These are phyloP conservation scores for Tephrocybe sp. DNA, from an alignment of 768 basidiomycete genomes.

Conservation along the genomic window DNA sequence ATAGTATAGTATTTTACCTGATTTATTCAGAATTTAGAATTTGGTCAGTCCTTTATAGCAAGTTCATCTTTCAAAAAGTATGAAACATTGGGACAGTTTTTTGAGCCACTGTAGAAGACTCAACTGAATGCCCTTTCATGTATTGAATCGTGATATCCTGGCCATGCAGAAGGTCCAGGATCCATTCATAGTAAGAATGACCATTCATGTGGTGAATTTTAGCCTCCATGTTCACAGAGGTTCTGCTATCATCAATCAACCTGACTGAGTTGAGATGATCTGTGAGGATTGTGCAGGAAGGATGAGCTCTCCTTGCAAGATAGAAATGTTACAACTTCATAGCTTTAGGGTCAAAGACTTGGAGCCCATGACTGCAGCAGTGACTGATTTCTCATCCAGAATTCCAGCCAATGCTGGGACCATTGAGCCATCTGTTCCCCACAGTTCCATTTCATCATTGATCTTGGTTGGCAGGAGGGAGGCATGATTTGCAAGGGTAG, in stretches of 20 bases:
- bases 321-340: slow-evolving; percentile 16
- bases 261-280: slow-evolving; percentile 25
- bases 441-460: not conserved
- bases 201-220: slow-evolving; percentile 20
- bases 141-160: not conserved
- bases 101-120: too few species aligned
- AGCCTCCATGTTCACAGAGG: slow-evolving; percentile 6
- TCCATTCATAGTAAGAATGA: slow-evolving; percentile 24
- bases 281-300: slow-evolving; percentile 10
- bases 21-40: too few species aligned
- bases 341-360: slow-evolving; percentile 15
- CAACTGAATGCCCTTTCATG: slow-evolving; percentile 8
- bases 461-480: not conserved
- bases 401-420: slow-evolving; percentile 17
- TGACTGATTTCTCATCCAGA: slow-evolving; percentile 20
- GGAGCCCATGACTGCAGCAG: slow-evolving; percentile 10
- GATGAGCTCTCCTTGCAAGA: slow-evolving; percentile 20
- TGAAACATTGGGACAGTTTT: too few species aligned
- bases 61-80: too few species aligned
- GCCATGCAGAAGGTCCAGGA: slow-evolving; percentile 3
- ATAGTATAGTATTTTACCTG: too few species aligned
- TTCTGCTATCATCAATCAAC: slow-evolving; percentile 17
- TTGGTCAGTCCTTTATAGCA: too few species aligned
- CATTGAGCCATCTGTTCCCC: slow-evolving; percentile 28
- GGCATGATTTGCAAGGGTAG: not conserved